A percentile compares a stretch with the other conserved stretches of the same genome.
Evolutionary conservation across 352 stramenopile species (phyloP).

Genomic region (Saprolegnia diclina): DNA sequence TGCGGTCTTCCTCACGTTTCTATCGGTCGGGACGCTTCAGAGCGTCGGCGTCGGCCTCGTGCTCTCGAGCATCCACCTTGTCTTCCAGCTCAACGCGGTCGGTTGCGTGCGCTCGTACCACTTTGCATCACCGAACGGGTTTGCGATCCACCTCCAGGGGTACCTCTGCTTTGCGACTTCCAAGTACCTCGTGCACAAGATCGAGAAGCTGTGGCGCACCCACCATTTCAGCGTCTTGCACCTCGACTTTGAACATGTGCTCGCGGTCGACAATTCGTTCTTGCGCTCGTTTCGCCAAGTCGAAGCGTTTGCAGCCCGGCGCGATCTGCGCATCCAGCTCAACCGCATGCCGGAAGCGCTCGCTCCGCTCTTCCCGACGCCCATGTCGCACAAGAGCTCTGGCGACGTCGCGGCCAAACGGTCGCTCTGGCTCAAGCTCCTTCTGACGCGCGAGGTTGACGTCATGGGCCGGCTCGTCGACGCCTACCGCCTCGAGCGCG

Average conservation of each 20-base stretch:
- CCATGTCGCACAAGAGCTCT: background rate
- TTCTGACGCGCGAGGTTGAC: background rate
- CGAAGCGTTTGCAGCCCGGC: constrained; percentile 50
- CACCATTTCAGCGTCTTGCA: constrained; percentile 52
- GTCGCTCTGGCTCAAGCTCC: constrained; percentile 27
- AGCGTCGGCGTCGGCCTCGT: constrained; percentile 66
- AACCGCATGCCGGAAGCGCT: constrained; percentile 4
- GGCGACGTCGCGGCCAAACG: constrained; percentile 29
- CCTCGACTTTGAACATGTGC: constrained; percentile 76
- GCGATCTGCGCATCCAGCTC: constrained; percentile 64
- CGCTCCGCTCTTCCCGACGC: background rate
- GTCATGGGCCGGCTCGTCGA: background rate
- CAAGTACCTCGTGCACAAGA: constrained; percentile 67
- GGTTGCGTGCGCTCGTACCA: constrained; percentile 69
- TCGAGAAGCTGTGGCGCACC: constrained; percentile 59
- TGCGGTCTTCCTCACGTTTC: constrained; percentile 62
- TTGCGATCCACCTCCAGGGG: constrained; percentile 65
- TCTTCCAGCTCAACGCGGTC: constrained; percentile 71
- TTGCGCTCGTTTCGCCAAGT: constrained; percentile 70
- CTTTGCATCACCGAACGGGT: constrained; percentile 36
- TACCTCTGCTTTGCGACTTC: constrained; percentile 81
- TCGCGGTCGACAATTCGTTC: constrained; percentile 68
- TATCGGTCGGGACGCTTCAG: constrained; percentile 65
- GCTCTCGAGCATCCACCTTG: constrained; percentile 75
- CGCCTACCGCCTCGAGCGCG: background rate